Conservation (phyloP, 73 alveolate species). For the Blepharisma stoltei region DNA sequence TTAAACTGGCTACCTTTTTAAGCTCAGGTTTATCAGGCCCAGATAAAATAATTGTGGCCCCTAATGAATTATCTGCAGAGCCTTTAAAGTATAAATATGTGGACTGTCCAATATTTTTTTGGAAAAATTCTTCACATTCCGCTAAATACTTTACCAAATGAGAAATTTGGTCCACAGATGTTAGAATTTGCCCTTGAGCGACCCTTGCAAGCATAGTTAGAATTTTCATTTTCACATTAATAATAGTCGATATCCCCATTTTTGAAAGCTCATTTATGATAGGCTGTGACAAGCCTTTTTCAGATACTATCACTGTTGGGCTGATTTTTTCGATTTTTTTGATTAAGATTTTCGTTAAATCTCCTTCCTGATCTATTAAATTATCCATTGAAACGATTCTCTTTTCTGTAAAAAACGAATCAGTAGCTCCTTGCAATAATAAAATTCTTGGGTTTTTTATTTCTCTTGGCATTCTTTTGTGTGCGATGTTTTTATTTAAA, state of each 20-base stretch:
- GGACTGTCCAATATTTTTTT: background rate
- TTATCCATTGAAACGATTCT: background rate
- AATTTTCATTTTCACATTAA: background rate
- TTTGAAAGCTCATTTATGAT: background rate
- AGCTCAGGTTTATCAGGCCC: constrained; percentile 21
- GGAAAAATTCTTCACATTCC: background rate
- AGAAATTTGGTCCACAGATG: background rate
- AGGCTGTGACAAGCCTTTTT: background rate
- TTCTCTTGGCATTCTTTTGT: constrained; percentile 55
- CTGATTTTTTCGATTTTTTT: constrained; percentile 4
- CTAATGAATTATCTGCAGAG: background rate
- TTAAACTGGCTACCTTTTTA: background rate
- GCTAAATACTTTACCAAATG: background rate
- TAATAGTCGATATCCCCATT: background rate
- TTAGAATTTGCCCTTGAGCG: background rate
- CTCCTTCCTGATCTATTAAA: background rate
- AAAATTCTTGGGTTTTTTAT: constrained; percentile 63
- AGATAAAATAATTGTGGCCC: background rate
- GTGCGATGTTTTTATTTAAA: constrained; percentile 60
- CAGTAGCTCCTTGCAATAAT: constrained; percentile 18
- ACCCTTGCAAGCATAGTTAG: background rate
- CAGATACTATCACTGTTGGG: background rate
- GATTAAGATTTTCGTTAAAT: background rate
- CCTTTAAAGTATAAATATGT: background rate
- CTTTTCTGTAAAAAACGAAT: background rate